Base-by-base conservation (phyloP, 768 basidiomycete genomes). In the Suillus tomentosus region DNA sequence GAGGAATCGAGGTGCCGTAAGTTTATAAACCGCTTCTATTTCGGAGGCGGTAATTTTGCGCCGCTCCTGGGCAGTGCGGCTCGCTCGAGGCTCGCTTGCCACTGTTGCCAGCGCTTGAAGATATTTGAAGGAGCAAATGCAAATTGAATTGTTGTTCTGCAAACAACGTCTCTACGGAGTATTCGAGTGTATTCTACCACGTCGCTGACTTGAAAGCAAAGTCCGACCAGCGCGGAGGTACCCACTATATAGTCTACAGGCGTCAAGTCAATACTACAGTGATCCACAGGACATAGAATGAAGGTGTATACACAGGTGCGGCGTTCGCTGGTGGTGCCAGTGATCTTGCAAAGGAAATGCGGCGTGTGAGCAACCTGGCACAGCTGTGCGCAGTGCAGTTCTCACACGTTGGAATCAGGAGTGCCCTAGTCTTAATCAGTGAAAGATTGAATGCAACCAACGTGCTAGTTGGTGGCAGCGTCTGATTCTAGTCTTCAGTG, bases 401-500 rank as follows among this genome's bases (percentile, higher is more conserved):
- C 14, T 14, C 14, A 24, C 48, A 15, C 3, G 48, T 24, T 27
- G 27, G 3, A 27, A 27, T 27, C 27, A 27, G 27, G 24, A 15
- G n/a, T 47, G 45, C 10, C 45, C n/a, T 11, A 9, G 45, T 47
- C 45, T 31, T 31, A 31, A 31, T 31, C 31, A 8, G 19, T 50
- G 48, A 24, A 24, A 24, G 22, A 50, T 14, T 13, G 22, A 14
- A 5, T 50, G 14, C 48, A 15, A 15, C 14, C 47, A 48, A 22
- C 10, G 47, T 22, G 22, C 45, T n/a, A n/a, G n/a, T 10, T 31
- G 31, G 31, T n/a, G 45, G 22, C 22, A 22, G 22, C 11, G n/a
- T 22, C 22, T 4, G 11, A 22, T 13, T 22, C 22, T 48, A 13
- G 5, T 22, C 78, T 4, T 72, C 89, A 56, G 86, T 87, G 43